Percentiles rank a stretch among this genome's conserved stretches.
Conservation (phyloP, 495 filamentous ascomycete species). For the Neurospora sp. region DNA sequence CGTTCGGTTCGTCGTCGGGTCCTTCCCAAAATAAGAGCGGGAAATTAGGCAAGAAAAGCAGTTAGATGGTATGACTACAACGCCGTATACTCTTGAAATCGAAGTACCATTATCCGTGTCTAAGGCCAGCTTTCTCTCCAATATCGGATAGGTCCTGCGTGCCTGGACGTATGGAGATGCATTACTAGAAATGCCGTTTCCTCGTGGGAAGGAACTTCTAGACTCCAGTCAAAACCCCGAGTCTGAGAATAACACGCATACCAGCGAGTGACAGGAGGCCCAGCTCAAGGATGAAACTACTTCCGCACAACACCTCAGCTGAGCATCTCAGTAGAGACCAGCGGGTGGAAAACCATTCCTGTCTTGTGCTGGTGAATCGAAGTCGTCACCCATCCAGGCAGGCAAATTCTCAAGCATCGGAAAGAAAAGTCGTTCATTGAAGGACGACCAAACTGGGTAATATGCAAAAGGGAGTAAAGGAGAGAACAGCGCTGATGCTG, state of each 20-base stretch:
- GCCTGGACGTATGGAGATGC: background rate
- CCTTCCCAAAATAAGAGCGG: background rate
- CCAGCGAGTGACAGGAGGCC: background rate
- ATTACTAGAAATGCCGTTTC: background rate
- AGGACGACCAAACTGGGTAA: background rate
- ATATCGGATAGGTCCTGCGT: background rate
- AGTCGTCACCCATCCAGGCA: background rate
- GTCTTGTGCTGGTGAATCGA: background rate
- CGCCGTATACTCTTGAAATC: background rate
- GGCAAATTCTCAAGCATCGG: background rate
- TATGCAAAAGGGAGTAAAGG: conserved; percentile 23
- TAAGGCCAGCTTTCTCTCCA: background rate
- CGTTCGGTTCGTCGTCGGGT: background rate
- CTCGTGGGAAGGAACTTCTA: background rate
- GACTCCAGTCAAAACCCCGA: background rate
- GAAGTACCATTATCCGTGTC: background rate
- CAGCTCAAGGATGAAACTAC: background rate
- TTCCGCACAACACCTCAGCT: background rate
- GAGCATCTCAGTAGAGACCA: background rate
- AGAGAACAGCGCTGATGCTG: conserved; percentile 33
- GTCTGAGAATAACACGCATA: background rate
- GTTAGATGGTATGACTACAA: background rate
- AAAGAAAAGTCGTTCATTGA: background rate
- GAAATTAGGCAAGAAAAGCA: background rate
- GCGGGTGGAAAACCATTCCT: background rate